These are phyloP conservation scores for Erodium texanum DNA, from an alignment of 441 rosid species.

Conservation along the genomic window DNA sequence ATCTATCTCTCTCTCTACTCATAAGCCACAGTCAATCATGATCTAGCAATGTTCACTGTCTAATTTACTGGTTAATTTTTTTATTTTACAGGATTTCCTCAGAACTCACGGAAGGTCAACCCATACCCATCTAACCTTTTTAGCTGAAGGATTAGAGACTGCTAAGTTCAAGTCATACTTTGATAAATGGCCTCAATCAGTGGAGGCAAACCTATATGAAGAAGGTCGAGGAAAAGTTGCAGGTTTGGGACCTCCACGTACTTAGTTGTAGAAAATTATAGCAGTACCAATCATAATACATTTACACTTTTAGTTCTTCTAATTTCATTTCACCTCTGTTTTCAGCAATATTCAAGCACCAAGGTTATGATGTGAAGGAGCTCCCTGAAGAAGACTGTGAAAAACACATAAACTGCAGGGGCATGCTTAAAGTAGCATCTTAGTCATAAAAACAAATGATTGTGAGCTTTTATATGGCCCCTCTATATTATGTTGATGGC, in stretches of 20 bases:
- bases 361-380: conserved; percentile 77
- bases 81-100: conserved; percentile 39
- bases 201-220: conserved; percentile 56
- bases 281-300: conserved; percentile 2
- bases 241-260: conserved; percentile 36
- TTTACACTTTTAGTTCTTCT: background rate
- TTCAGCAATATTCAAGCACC: conserved; percentile 57
- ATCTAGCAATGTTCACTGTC: no score
- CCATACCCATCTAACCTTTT: conserved; percentile 37
- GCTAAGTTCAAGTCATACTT: conserved; percentile 61
- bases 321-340: conserved; percentile 14
- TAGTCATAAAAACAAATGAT: conserved; percentile 3
- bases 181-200: conserved; percentile 59
- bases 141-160: conserved; percentile 79
- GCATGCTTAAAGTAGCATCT: conserved; percentile 51
- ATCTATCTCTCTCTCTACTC: conserved; percentile 12
- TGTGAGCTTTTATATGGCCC: conserved; percentile 14
- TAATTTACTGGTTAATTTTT: conserved; percentile 13
- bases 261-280: background rate
- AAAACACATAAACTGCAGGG: conserved; percentile 58
- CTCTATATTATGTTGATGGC: background rate
- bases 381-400: conserved; percentile 56
- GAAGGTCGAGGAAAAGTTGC: conserved; percentile 96
- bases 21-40: no score
- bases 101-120: conserved; percentile 41